Base-by-base conservation (phyloP, 495 filamentous ascomycete genomes). In the Pyrenopolyporus hunteri region DNA sequence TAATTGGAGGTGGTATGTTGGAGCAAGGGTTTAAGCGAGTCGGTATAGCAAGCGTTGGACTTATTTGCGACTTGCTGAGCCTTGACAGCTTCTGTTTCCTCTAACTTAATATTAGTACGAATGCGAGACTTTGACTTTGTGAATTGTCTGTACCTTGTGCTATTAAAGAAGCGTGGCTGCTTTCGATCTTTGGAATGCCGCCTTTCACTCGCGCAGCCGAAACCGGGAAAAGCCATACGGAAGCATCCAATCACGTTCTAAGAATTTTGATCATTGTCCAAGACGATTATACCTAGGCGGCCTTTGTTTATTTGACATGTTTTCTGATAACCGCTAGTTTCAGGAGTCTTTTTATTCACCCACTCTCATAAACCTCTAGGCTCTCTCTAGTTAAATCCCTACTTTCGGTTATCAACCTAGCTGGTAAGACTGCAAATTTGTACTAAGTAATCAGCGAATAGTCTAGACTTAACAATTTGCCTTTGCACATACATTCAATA, bases 221-320 rank as follows among this genome's bases (percentile, higher is more conserved):
- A 66, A 62, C 25, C 66, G 57, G 69, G 49, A 59, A 25, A 22
- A 40, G 20, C n/a, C 23, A 50, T 32, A 66, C 69, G 69, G 56
- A 71, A 71, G 35, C 69, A 63, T 62, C 63, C 52, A 52, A 59
- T 60, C 39, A 51, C 17, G 35, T 35, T 28, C 48, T 16, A n/a
- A 39, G 47, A 35, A 20, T 28, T 49, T 31, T 17, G n/a, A 35
- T 43, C 43, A 60, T 66, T 51, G 51, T 56, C 36, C 54, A 17
- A 47, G 23, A 26, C 2, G 16, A 49, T 46, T 37, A 16, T 59
- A 26, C 10, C 11, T 17, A 16, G 9, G 8, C 6, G 1, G 19
- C 17, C 62, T 65, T 59, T 65, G 62, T 57, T 32, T 14, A 5
- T 28, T 4, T 11, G 2, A n/a, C 46, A 29, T 7, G n/a, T 48